These are phyloP conservation scores for Sporothrix phasma DNA, from an alignment of 2,329 filamentous ascomycete genomes.

Conservation along the genomic window DNA sequence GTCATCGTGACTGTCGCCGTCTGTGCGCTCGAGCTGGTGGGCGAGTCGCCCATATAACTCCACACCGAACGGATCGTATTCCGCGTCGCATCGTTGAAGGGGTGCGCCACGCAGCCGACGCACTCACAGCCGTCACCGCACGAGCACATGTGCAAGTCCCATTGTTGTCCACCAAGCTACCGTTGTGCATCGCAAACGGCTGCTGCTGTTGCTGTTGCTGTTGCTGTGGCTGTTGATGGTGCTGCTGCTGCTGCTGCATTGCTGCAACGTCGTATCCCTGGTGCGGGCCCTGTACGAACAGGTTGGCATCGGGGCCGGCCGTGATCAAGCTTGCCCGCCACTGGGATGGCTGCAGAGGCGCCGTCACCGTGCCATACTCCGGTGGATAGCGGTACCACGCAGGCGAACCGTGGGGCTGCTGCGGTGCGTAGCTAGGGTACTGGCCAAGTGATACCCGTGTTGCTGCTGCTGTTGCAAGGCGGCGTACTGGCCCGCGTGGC, in stretches of 20 bases:
- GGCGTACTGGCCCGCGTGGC: not conserved
- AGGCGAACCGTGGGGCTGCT: conserved; percentile 5
- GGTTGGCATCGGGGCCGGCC: not conserved
- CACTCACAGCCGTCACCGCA: conserved; percentile 22
- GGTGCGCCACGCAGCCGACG: conserved; percentile 20
- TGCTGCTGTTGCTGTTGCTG: not conserved
- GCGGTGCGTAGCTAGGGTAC: not conserved
- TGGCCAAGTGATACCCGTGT: not conserved
- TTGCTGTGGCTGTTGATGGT: not conserved
- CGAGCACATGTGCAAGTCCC: conserved; percentile 18
- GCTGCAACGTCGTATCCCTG: not conserved
- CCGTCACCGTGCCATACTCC: conserved; percentile 18
- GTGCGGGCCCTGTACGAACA: not conserved
- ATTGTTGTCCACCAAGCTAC: not conserved
- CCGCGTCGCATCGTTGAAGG: conserved; percentile 20
- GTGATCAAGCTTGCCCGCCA: conserved; percentile 17
- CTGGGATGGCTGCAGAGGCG: conserved; percentile 19
- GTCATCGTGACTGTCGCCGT: not conserved
- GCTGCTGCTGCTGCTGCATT: not conserved
- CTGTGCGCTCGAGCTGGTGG: not conserved
- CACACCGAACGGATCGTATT: conserved; percentile 19
- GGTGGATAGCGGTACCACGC: conserved; percentile 18
- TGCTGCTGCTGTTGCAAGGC: not conserved
- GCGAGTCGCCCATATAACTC: conserved; percentile 16
- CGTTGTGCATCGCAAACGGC: not conserved